Base-by-base conservation (phyloP, 73 alveolate species). In the Paramecium caudatum region DNA sequence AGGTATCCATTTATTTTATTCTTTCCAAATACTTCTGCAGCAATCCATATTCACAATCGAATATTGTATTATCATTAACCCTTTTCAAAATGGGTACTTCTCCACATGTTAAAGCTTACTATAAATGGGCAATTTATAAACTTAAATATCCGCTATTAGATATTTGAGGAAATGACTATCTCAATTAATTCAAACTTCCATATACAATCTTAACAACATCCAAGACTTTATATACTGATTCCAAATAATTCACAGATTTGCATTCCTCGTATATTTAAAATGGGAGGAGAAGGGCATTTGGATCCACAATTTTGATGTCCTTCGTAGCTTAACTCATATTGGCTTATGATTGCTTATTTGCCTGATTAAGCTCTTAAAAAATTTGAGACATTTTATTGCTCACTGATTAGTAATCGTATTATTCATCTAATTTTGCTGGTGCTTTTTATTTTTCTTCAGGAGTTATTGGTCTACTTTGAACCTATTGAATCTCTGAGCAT, bases 301-400 rank as follows among this genome's bases (percentile, higher is more conserved):
- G 80, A 55, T 55, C 80, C 10, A 55, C 30, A 7, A 55, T 55
- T 6, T 55, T 55, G 0, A 55, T 3, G 3, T 55, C 80, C 30
- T 55, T 55, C 1, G 41, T 19, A 1, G 9, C 46, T 0, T 37
- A 55, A 55, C 13, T 55, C n/a, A 55, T 12, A 55, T 55, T 55
- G 17, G 30, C 43, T 23, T 37, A 37, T 23, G 80, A 55, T 55
- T 55, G 23, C 30, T 55, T 55, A 21, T 55, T 55, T 8, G 80
- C 30, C 13, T 34, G 2, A 68, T 68, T 68, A 5, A 68, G 61
- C 15, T 68, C 84, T 37, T 68, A 32, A 32, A 68, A 68, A 3
- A 68, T 68, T 32, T 68, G 34, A 2, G 47, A 68, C 84, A 68
- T 68, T 32, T 68, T 68, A 68, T 68, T 68, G 84, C 84, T 37